phyloP scores from a whole-genome alignment of 805 yeast genomes.

The Suhomyces kilbournensis region DNA sequence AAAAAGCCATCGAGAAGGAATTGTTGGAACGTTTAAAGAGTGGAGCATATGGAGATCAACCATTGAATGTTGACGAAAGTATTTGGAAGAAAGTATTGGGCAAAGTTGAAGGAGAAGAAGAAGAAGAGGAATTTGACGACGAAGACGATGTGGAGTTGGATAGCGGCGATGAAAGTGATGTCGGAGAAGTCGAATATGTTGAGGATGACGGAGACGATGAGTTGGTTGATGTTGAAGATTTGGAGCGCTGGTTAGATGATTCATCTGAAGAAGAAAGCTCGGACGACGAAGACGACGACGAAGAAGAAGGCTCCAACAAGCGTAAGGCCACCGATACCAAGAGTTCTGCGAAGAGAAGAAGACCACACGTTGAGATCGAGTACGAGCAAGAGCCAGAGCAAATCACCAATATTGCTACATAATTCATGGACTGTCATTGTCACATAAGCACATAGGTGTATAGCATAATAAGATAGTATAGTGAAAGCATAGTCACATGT shows the following conservation, averaged over 20 bases:
- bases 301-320: slow-evolving; percentile 26
- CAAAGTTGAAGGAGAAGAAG: slow-evolving; percentile 47
- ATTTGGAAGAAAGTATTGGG: slow-evolving; percentile 94
- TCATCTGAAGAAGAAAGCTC: slow-evolving; percentile 37
- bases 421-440: not conserved
- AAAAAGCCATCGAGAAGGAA: slow-evolving; percentile 94
- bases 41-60: slow-evolving; percentile 98
- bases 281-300: slow-evolving; percentile 33
- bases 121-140: slow-evolving; percentile 61
- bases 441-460: not conserved
- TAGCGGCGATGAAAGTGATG: slow-evolving; percentile 51
- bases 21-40: slow-evolving; percentile 89
- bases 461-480: slow-evolving; percentile 1
- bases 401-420: slow-evolving; percentile 33
- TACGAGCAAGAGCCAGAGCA: slow-evolving; percentile 66
- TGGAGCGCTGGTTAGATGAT: slow-evolving; percentile 78
- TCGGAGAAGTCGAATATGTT: slow-evolving; percentile 81
- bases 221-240: slow-evolving; percentile 87
- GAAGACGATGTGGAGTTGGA: slow-evolving; percentile 52
- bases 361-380: slow-evolving; percentile 78
- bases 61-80: slow-evolving; percentile 92
- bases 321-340: slow-evolving; percentile 30
- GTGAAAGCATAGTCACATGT: not conserved
- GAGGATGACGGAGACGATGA: slow-evolving; percentile 89
- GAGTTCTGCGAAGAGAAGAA: slow-evolving; percentile 50